phyloP scores from a whole-genome alignment of 129 eudicot species.

The Flaveria sonorensis region DNA sequence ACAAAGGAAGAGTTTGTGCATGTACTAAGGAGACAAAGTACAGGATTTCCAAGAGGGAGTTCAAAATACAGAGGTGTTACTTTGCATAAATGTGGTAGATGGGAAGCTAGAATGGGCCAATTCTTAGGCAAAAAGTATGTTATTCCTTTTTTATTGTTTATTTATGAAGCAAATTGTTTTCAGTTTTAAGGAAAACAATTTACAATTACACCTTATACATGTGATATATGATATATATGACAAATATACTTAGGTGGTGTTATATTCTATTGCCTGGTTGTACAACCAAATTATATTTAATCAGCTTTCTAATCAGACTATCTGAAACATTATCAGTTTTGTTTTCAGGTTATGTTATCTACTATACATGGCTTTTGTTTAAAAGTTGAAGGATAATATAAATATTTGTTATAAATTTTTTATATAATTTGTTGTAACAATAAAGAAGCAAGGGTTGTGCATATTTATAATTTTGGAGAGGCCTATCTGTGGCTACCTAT shows the following conservation, averaged over 20 bases:
- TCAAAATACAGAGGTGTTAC: slow-evolving; percentile 96
- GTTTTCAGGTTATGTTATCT: background rate
- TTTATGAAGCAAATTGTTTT: slow-evolving; percentile 23
- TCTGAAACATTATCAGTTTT: background rate
- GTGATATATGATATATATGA: background rate
- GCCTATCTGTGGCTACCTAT: slow-evolving; percentile 31
- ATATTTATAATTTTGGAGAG: slow-evolving; percentile 19
- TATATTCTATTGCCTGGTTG: background rate
- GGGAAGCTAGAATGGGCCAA: slow-evolving; percentile 99
- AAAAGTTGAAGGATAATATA: background rate
- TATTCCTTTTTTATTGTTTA: slow-evolving; percentile 36
- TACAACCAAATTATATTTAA: background rate
- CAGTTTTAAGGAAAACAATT: background rate
- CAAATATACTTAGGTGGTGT: background rate
- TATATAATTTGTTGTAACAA: background rate
- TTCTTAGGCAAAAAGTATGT: slow-evolving; percentile 98
- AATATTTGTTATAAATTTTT: background rate
- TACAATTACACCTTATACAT: slow-evolving; percentile 2
- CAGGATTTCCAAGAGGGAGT: slow-evolving; percentile 97
- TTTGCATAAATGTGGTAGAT: slow-evolving; percentile 97
- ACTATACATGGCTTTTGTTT: too few relatives aligned
- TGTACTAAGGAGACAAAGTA: slow-evolving; percentile 96
- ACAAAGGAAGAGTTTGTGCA: slow-evolving; percentile 99
- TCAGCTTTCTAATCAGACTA: background rate
- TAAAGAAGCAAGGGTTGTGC: background rate